Conservation (phyloP, 169 alveolate species). For the Eimeria zaria region DNA sequence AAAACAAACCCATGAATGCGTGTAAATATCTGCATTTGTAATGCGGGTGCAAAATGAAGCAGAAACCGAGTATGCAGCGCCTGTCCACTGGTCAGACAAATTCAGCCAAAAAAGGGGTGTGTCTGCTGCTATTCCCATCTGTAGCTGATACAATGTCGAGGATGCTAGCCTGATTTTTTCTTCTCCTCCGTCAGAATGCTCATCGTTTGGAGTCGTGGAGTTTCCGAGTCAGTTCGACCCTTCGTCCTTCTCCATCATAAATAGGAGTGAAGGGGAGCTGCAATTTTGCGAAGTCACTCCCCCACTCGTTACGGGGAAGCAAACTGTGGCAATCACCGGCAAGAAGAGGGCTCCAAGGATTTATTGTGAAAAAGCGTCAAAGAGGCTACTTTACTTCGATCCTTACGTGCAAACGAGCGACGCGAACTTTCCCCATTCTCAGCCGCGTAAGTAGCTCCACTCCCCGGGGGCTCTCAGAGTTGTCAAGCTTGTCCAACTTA, state of each 20-base stretch:
- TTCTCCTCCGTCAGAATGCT: conserved; percentile 29
- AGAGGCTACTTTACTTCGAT: background rate
- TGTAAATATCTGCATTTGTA: background rate
- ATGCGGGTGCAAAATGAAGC: background rate
- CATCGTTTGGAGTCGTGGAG: background rate
- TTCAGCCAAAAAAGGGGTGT: background rate
- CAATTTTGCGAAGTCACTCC: conserved; percentile 60
- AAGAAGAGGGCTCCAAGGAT: conserved; percentile 20
- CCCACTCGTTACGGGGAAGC: conserved; percentile 50
- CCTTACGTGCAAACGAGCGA: background rate
- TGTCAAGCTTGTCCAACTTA: background rate
- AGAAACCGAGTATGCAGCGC: background rate
- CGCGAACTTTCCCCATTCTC: background rate
- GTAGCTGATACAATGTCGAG: background rate
- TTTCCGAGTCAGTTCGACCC: conserved; percentile 53
- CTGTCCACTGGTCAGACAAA: background rate
- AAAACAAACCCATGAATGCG: background rate
- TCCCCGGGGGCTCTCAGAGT: background rate
- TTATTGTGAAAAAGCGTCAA: conserved; percentile 9
- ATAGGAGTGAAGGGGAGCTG: conserved; percentile 6
- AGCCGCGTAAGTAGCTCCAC: conserved; percentile 1
- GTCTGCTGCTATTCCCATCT: background rate
- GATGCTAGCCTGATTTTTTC: background rate
- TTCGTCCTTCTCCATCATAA: background rate
- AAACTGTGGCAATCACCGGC: conserved; percentile 22